Evolutionary conservation across 768 basidiomycete species (phyloP).

Genomic region (Collybia nuda): DNA sequence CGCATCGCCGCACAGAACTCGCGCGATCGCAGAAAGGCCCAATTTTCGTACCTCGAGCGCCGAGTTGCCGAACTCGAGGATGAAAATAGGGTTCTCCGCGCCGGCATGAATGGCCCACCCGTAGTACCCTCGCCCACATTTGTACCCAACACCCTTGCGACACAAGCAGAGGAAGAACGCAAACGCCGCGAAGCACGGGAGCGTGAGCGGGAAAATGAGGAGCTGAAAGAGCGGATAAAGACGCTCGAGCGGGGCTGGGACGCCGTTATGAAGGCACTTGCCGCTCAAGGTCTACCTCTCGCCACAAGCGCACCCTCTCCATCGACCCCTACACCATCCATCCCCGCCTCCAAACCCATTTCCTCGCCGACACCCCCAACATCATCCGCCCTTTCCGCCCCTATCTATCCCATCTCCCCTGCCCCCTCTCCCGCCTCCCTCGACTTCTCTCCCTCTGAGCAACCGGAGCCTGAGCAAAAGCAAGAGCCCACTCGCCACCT

Average conservation of each 20-base stretch:
- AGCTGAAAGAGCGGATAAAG: slow-evolving; percentile 72
- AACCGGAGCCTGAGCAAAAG: slow-evolving; percentile 24
- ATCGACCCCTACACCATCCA: slow-evolving; percentile 17
- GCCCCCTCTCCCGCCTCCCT: slow-evolving; percentile 29
- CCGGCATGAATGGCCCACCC: slow-evolving; percentile 36
- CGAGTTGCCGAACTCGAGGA: slow-evolving; percentile 75
- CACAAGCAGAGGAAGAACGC: slow-evolving; percentile 28
- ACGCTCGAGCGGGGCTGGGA: slow-evolving; percentile 83
- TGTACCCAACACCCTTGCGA: slow-evolving; percentile 23
- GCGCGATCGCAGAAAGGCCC: slow-evolving; percentile 86
- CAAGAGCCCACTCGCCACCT: slow-evolving; percentile 89
- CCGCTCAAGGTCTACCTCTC: slow-evolving; percentile 63
- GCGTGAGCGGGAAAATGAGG: slow-evolving; percentile 64
- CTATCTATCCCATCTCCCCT: slow-evolving; percentile 37
- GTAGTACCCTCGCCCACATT: slow-evolving; percentile 17
- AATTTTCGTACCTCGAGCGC: slow-evolving; percentile 67
- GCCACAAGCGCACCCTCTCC: slow-evolving; percentile 31
- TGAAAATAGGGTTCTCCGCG: slow-evolving; percentile 76
- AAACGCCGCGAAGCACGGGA: slow-evolving; percentile 38
- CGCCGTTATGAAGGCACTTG: slow-evolving; percentile 72
- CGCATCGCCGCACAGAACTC: slow-evolving; percentile 93
- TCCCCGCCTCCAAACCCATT: slow-evolving; percentile 18
- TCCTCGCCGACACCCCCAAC: slow-evolving; percentile 23
- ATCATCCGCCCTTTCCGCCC: slow-evolving; percentile 20
- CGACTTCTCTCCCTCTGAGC: slow-evolving; percentile 26